Evolutionary conservation across 2,329 filamentous ascomycete genomes (phyloP).

Genomic region (Fusarium anguioides): DNA sequence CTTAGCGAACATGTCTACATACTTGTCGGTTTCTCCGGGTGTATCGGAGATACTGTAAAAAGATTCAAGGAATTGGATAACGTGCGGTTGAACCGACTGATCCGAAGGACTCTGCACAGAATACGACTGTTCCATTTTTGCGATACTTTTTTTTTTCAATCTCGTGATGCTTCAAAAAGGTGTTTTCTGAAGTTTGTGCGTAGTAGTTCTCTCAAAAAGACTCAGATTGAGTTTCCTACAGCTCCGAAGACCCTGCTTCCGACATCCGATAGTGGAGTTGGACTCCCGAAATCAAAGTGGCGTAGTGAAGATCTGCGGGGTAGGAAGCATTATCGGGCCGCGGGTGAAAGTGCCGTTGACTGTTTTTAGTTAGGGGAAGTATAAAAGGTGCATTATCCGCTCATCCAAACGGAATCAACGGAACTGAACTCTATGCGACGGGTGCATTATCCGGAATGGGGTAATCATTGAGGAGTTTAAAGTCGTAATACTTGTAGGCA

Average conservation of each 20-base stretch:
- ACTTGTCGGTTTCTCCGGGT: slow-evolving; percentile 28
- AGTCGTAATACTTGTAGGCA: background rate
- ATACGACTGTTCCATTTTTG: slow-evolving; percentile 24
- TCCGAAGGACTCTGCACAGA: slow-evolving; percentile 26
- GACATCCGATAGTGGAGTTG: slow-evolving; percentile 28
- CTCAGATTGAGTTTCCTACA: background rate
- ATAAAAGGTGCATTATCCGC: slow-evolving; percentile 24
- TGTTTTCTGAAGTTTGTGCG: background rate
- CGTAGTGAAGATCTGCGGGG: background rate
- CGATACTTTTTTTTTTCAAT: background rate
- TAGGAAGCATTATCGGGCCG: slow-evolving; percentile 24
- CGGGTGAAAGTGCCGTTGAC: slow-evolving; percentile 2
- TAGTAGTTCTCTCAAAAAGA: background rate
- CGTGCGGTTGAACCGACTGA: slow-evolving; percentile 20
- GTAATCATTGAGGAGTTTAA: background rate
- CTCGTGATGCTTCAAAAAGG: background rate
- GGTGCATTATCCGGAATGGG: slow-evolving; percentile 23
- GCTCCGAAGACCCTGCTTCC: slow-evolving; percentile 20
- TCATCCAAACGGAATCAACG: slow-evolving; percentile 4
- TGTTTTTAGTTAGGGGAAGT: background rate
- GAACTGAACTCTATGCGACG: background rate
- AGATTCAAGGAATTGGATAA: slow-evolving; percentile 23
- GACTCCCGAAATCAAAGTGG: slow-evolving; percentile 4
- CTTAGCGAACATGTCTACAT: slow-evolving; percentile 26
- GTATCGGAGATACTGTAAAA: slow-evolving; percentile 33